phyloP scores from a whole-genome alignment of 345 rosid species.

The Barbarea vulgaris region DNA sequence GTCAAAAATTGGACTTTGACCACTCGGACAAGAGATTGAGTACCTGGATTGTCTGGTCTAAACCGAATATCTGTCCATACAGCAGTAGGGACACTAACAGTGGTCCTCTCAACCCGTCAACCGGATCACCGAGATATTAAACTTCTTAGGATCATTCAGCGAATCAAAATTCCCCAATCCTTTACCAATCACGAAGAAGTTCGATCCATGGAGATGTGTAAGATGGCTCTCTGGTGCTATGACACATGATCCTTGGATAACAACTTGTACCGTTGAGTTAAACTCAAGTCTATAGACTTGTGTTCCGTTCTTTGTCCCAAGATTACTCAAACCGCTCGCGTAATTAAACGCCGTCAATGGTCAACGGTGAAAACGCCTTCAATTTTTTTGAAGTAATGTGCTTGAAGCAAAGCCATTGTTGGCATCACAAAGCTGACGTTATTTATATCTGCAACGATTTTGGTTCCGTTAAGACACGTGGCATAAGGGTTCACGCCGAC shows the following conservation, averaged over 20 bases:
- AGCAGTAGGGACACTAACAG: constrained; percentile 65
- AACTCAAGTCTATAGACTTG: constrained; percentile 55
- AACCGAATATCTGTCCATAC: constrained; percentile 86
- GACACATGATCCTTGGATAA: constrained; percentile 69
- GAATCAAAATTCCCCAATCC: constrained; percentile 74
- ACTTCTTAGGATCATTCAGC: constrained; percentile 53
- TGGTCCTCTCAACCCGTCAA: constrained; percentile 85
- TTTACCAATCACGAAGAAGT: constrained; percentile 65
- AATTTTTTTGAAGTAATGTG: constrained; percentile 59
- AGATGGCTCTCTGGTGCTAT: constrained; percentile 81
- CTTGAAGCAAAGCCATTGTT: constrained; percentile 56
- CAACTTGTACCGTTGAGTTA: constrained; percentile 67
- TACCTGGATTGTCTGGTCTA: constrained; percentile 84
- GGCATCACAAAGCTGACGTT: constrained; percentile 71
- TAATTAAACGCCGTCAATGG: constrained; percentile 58
- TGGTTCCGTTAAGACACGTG: constrained; percentile 60
- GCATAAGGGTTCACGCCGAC: constrained; percentile 67
- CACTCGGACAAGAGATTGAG: not conserved
- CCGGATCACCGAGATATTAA: constrained; percentile 78
- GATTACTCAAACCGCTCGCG: constrained; percentile 49
- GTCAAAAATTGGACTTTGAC: not conserved
- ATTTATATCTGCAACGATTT: constrained; percentile 50
- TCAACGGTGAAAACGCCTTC: constrained; percentile 64
- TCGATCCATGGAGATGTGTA: constrained; percentile 68
- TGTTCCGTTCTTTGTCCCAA: constrained; percentile 66